These are phyloP conservation scores for Serendipita indica DNA, from an alignment of 768 basidiomycete genomes.

Conservation along the genomic window DNA sequence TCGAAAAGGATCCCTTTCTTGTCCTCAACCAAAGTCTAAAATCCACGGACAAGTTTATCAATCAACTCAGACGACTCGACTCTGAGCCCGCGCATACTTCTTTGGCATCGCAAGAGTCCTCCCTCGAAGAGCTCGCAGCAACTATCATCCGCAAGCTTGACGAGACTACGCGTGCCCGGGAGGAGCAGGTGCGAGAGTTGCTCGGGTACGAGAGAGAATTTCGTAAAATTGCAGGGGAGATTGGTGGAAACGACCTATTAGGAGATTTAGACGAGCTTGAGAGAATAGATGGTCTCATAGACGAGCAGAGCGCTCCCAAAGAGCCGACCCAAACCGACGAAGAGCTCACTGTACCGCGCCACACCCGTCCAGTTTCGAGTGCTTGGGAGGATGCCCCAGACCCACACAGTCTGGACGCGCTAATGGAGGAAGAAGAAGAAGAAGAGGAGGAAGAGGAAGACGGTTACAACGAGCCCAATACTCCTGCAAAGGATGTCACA, in stretches of 20 bases:
- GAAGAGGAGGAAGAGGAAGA: conserved; percentile 33
- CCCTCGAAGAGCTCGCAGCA: conserved; percentile 55
- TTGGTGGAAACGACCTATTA: conserved; percentile 61
- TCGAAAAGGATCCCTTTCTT: conserved; percentile 48
- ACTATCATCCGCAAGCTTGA: conserved; percentile 66
- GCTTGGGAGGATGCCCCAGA: conserved; percentile 49
- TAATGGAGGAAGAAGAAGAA: conserved; percentile 23
- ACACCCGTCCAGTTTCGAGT: conserved; percentile 22
- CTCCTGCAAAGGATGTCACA: conserved; percentile 39
- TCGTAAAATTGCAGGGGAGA: conserved; percentile 57
- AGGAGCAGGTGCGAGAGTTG: conserved; percentile 66
- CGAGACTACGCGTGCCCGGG: conserved; percentile 59
- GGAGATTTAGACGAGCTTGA: conserved; percentile 52
- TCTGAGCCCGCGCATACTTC: conserved; percentile 28
- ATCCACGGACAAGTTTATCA: conserved; percentile 62
- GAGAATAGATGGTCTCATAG: conserved; percentile 30
- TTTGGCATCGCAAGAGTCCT: conserved; percentile 18
- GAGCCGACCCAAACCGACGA: conserved; percentile 19
- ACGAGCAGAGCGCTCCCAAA: conserved; percentile 23
- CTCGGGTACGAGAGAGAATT: conserved; percentile 69
- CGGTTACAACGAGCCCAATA: conserved; percentile 27
- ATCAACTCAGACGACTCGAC: conserved; percentile 57
- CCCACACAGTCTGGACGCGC: conserved; percentile 28
- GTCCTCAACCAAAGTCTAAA: conserved; percentile 58
- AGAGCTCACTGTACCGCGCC: conserved; percentile 23